Evolutionary conservation across 306 rosid genomes (phyloP).

Genomic region (Lathyrus sativus): DNA sequence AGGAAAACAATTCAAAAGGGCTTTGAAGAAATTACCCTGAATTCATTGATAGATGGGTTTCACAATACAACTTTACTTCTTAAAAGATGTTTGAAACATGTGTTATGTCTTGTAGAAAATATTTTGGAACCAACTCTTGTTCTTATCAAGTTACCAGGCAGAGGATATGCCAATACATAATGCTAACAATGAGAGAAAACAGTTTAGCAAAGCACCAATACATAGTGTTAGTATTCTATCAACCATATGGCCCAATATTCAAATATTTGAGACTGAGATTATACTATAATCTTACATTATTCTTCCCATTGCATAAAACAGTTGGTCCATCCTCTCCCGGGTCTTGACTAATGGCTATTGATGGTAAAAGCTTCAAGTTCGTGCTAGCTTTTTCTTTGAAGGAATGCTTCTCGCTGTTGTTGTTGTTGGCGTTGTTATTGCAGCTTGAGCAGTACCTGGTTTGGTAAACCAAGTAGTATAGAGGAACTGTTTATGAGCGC

Average conservation of each 20-base stretch:
- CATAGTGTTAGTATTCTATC: neutral
- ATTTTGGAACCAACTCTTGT: neutral
- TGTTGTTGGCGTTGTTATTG: neutral
- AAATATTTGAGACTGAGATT: neutral
- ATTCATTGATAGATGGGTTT: too few species aligned
- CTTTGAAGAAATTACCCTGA: too few species aligned
- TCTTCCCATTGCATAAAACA: conserved; percentile 22
- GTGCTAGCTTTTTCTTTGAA: conserved; percentile 45
- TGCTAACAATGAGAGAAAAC: neutral
- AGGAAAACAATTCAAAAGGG: too few species aligned
- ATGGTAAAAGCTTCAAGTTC: conserved; percentile 8
- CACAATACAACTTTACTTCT: too few species aligned
- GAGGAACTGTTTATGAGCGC: conserved; percentile 81
- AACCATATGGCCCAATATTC: conserved; percentile 1
- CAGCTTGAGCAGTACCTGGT: conserved; percentile 39
- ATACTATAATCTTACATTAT: conserved; percentile 1
- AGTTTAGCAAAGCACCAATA: neutral
- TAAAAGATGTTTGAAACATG: neutral
- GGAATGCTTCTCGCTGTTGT: conserved; percentile 27
- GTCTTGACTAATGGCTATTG: conserved; percentile 7
- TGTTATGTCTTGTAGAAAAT: neutral
- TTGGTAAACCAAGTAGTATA: conserved; percentile 86
- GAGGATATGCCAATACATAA: neutral
- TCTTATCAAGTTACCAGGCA: neutral
- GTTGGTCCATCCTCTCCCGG: conserved; percentile 12